Percentiles rank a stretch among this genome's conserved stretches.
These are phyloP conservation scores for Tuctoria greenei DNA, from an alignment of 176 grass and related monocot species.

Conservation along the genomic window DNA sequence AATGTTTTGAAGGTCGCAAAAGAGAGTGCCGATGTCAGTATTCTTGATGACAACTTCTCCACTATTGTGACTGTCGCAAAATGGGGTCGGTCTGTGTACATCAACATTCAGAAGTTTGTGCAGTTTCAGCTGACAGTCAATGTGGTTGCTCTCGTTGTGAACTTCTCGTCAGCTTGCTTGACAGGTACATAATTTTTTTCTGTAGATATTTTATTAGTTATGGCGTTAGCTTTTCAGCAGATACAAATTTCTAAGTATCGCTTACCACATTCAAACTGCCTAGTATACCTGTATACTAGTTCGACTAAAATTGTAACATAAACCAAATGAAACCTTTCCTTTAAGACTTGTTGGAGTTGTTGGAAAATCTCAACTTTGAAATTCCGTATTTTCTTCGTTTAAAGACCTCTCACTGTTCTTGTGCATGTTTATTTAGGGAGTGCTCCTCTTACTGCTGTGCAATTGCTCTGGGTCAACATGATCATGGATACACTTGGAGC, in stretches of 20 bases:
- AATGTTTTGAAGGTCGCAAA: slow-evolving; percentile 77
- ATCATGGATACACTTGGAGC: slow-evolving; percentile 98
- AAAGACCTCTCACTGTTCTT: not conserved
- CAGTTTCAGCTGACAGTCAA: slow-evolving; percentile 97
- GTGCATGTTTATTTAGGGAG: slow-evolving; percentile 44
- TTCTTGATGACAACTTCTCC: slow-evolving; percentile 96
- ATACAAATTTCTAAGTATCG: too few species aligned
- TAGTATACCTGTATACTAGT: too few species aligned
- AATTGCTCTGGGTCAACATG: slow-evolving; percentile 98
- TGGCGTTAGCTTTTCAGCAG: too few species aligned
- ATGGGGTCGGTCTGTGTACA: slow-evolving; percentile 94
- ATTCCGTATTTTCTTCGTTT: not conserved
- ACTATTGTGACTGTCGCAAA: slow-evolving; percentile 90
- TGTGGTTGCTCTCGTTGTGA: slow-evolving; percentile 79
- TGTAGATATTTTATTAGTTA: too few species aligned
- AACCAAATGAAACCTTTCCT: too few species aligned
- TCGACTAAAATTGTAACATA: too few species aligned
- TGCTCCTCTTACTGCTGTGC: slow-evolving; percentile 87
- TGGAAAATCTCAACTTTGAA: too few species aligned
- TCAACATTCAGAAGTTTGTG: slow-evolving; percentile 99
- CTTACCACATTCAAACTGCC: too few species aligned
- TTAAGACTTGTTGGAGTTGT: too few species aligned
- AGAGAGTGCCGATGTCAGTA: slow-evolving; percentile 97
- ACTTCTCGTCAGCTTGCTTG: slow-evolving; percentile 90
- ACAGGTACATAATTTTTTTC: slow-evolving; percentile 42